phyloP scores from a whole-genome alignment of 768 basidiomycete species.

The Suillus brevipes region DNA sequence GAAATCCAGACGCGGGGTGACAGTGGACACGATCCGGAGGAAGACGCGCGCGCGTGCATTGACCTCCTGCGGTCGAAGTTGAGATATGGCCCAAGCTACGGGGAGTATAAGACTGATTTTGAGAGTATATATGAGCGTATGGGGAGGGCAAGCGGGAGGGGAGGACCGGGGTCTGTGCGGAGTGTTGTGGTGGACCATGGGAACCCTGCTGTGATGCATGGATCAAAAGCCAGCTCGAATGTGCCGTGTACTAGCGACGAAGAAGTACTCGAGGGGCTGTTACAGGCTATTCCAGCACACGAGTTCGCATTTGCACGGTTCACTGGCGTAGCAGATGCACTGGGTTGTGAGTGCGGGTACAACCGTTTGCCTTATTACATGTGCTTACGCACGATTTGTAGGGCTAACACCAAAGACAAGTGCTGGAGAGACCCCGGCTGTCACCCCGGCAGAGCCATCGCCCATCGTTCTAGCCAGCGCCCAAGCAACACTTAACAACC shows the following conservation, averaged over 20 bases:
- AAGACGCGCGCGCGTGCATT: conserved; percentile 87
- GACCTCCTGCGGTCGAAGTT: conserved; percentile 85
- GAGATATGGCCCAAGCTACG: conserved; percentile 73
- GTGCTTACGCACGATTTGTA: conserved; percentile 24
- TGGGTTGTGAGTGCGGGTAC: conserved; percentile 66
- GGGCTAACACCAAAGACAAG: conserved; percentile 63
- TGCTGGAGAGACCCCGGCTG: conserved; percentile 33
- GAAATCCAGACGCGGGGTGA: conserved; percentile 87
- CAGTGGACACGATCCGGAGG: conserved; percentile 91
- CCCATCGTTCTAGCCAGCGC: conserved; percentile 35
- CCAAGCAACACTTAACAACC: conserved; percentile 57
- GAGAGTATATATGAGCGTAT: conserved; percentile 91
- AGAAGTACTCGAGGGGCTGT: conserved; percentile 72
- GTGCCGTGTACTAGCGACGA: conserved; percentile 76
- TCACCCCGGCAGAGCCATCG: conserved; percentile 32
- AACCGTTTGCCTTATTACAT: background rate
- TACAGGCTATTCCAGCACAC: conserved; percentile 60
- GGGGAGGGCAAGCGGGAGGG: conserved; percentile 49
- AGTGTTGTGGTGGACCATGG: conserved; percentile 84
- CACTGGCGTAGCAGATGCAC: conserved; percentile 72
- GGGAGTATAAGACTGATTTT: conserved; percentile 80
- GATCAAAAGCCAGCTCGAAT: conserved; percentile 75
- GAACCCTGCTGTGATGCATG: conserved; percentile 82
- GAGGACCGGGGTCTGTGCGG: conserved; percentile 44
- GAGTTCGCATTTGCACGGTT: conserved; percentile 85